These are phyloP conservation scores for Dictyostelium intermedium DNA, from an alignment of 78 protist genomes.

Conservation along the genomic window DNA sequence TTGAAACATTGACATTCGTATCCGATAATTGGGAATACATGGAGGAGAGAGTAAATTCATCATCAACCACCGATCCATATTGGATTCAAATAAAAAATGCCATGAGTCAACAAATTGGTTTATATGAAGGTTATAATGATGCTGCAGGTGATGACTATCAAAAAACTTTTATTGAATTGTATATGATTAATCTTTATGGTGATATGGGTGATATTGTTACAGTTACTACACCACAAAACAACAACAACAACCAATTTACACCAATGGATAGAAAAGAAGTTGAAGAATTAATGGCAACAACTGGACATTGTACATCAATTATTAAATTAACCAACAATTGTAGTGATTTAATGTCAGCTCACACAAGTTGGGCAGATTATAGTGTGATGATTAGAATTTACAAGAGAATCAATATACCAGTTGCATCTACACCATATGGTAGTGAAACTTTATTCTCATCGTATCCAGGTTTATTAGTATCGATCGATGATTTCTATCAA, in stretches of 20 bases:
- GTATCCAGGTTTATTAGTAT: slow-evolving; percentile 50
- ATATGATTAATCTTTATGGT: slow-evolving; percentile 38
- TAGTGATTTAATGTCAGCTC: slow-evolving; percentile 14
- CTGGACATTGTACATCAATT: slow-evolving; percentile 48
- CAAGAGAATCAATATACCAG: slow-evolving; percentile 36
- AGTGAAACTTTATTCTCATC: slow-evolving; percentile 48
- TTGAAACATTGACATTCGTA: slow-evolving; percentile 6
- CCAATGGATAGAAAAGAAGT: slow-evolving; percentile 18
- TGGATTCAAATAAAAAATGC: slow-evolving; percentile 19
- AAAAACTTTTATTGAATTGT: slow-evolving; percentile 27
- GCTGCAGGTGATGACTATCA: background rate
- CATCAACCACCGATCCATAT: background rate
- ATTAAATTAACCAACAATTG: slow-evolving; percentile 15
- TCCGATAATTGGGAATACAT: slow-evolving; percentile 4
- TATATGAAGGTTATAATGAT: slow-evolving; percentile 28
- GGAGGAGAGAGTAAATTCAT: background rate
- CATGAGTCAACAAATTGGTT: slow-evolving; percentile 4
- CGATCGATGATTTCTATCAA: slow-evolving; percentile 53
- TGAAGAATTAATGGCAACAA: slow-evolving; percentile 29
- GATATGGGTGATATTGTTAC: slow-evolving; percentile 53
- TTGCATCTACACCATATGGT: slow-evolving; percentile 51
- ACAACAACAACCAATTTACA: background rate
- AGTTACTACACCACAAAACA: background rate
- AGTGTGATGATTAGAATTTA: slow-evolving; percentile 42
- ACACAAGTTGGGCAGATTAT: slow-evolving; percentile 40